Evolutionary conservation across 2,329 filamentous ascomycete genomes (phyloP).

Genomic region (Pseudocercospora macadamiae): DNA sequence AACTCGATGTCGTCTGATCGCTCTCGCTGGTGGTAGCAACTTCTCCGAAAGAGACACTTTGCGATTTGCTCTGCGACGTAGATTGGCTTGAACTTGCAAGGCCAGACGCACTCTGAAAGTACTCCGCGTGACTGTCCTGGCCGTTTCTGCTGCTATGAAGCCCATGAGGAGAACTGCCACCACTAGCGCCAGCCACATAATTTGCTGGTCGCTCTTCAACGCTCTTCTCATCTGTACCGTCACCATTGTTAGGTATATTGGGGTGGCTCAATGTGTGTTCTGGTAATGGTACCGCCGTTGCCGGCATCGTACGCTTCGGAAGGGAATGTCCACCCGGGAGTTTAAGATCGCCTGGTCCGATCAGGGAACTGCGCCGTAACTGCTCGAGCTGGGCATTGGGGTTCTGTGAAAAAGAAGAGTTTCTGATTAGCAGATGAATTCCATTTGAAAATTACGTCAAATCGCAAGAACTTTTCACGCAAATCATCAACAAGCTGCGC

Average conservation of each 20-base stretch:
- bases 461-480: slow-evolving; percentile 2
- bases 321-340: slow-evolving; percentile 31
- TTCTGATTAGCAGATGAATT: slow-evolving; percentile 21
- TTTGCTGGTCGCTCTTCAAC: background rate
- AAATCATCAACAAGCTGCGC: slow-evolving; percentile 6
- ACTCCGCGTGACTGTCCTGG: background rate
- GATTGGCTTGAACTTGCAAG: background rate
- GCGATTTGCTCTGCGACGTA: background rate
- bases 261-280: slow-evolving; percentile 21
- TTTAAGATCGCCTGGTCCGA: slow-evolving; percentile 35
- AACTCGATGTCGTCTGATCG: background rate
- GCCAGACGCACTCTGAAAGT: background rate
- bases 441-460: background rate
- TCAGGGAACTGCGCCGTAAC: slow-evolving; percentile 49
- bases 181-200: slow-evolving; percentile 13
- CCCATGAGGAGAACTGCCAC: slow-evolving; percentile 17
- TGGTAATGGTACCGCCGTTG: slow-evolving; percentile 32
- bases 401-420: slow-evolving; percentile 41
- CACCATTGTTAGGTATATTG: slow-evolving; percentile 16
- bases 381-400: slow-evolving; percentile 51
- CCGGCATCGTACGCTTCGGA: slow-evolving; percentile 37
- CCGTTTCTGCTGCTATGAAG: slow-evolving; percentile 7
- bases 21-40: background rate
- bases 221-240: background rate
- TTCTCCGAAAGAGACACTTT: slow-evolving; percentile 5